These are phyloP conservation scores for Clitopilus passeckerianus DNA, from an alignment of 768 basidiomycete species.

Conservation along the genomic window DNA sequence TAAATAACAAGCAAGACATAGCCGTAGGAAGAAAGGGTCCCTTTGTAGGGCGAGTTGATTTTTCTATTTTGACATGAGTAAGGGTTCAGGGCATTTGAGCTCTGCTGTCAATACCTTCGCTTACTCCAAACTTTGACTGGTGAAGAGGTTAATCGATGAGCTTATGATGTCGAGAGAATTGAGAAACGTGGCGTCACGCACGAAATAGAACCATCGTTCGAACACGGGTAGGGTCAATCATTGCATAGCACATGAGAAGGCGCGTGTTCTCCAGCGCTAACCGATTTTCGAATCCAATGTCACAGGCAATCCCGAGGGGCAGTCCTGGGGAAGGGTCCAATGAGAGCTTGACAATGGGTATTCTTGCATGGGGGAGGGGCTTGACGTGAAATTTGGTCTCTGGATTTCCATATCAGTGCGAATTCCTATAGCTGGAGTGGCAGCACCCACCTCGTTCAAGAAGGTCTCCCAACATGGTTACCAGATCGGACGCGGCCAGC, in stretches of 20 bases:
- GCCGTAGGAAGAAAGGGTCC: conserved; percentile 94
- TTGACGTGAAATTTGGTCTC: conserved; percentile 97
- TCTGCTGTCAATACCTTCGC: conserved; percentile 51
- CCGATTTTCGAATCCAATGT: conserved; percentile 98
- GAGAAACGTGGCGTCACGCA: conserved; percentile 41
- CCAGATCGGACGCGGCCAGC: conserved; percentile 81
- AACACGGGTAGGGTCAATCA: conserved; percentile 91
- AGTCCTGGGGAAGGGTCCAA: conserved; percentile 81
- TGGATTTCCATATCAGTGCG: conserved; percentile 20
- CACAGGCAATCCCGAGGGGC: conserved; percentile 89
- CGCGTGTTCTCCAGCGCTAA: conserved; percentile 96
- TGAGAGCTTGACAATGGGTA: conserved; percentile 97
- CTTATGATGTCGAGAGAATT: neutral
- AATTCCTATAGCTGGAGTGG: neutral
- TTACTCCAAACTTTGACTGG: conserved; percentile 99
- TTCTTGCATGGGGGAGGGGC: conserved; percentile 91
- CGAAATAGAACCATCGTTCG: conserved; percentile 93
- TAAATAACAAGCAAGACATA: conserved; percentile 98
- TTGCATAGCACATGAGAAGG: conserved; percentile 93
- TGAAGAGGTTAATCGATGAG: conserved; percentile 11
- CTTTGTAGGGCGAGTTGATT: conserved; percentile 98
- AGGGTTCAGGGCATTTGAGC: neutral
- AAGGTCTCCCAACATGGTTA: conserved; percentile 89
- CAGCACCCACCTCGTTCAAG: conserved; percentile 78
- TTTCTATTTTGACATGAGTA: conserved; percentile 45